A percentile compares a stretch with the other conserved stretches of the same genome.
Evolutionary conservation across 176 grass and related monocot species (phyloP).

Genomic region (Zizania latifolia): DNA sequence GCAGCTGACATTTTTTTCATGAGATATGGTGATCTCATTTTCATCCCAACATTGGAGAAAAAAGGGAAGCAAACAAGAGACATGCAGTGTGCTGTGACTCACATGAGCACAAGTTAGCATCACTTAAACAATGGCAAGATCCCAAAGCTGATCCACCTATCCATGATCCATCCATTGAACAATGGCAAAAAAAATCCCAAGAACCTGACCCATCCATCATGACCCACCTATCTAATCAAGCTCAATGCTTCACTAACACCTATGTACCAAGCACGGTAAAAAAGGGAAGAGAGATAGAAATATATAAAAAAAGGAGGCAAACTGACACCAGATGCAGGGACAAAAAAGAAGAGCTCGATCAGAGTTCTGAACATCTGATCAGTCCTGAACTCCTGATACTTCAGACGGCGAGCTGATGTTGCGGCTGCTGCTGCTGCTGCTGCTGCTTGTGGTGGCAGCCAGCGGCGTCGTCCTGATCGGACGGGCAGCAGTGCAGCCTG

Average conservation of each 20-base stretch:
- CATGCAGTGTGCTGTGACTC: conserved; percentile 47
- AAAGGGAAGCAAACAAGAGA: conserved; percentile 1
- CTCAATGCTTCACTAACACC: conserved; percentile 20
- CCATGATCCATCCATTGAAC: conserved; percentile 30
- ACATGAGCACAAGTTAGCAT: conserved; percentile 40
- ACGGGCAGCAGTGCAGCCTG: conserved; percentile 35
- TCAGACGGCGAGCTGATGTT: conserved; percentile 83
- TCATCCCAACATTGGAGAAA: not conserved
- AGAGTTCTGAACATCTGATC: not conserved
- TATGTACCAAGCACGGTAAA: conserved; percentile 42
- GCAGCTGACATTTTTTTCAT: not conserved
- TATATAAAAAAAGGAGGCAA: not conserved
- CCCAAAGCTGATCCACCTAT: conserved; percentile 25
- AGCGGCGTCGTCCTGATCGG: conserved; percentile 57
- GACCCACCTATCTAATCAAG: conserved; percentile 23
- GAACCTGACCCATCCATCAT: conserved; percentile 6
- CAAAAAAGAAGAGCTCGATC: conserved; percentile 7
- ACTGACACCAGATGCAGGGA: conserved; percentile 11
- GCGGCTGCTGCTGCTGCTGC: conserved; percentile 51
- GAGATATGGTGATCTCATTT: not conserved
- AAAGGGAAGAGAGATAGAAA: no score
- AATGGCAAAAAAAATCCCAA: conserved; percentile 18
- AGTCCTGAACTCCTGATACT: not conserved
- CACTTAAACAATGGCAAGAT: conserved; percentile 23
- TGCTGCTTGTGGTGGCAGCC: conserved; percentile 42